Conservation (phyloP, 441 rosid species). For the Daphne laureola region DNA sequence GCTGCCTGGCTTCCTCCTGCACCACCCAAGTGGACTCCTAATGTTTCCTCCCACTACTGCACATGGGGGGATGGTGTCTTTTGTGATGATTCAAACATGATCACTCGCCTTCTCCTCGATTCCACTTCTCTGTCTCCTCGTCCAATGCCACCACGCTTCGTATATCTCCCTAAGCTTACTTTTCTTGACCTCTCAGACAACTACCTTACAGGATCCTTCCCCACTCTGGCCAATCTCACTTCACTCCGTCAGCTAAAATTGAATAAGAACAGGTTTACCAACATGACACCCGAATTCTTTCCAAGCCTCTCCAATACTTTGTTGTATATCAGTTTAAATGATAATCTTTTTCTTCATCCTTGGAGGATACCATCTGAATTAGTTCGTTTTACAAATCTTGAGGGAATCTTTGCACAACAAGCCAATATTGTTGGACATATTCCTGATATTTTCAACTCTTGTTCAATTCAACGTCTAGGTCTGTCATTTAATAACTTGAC, state of each 20-base stretch:
- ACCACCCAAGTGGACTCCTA: constrained; percentile 33
- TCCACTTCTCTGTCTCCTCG: constrained; percentile 24
- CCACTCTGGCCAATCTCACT: too few relatives aligned
- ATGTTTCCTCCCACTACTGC: constrained; percentile 25
- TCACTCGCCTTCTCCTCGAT: neutral
- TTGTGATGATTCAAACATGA: constrained; percentile 20
- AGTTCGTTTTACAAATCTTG: too few relatives aligned
- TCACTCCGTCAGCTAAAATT: too few relatives aligned
- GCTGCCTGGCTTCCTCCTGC: constrained; percentile 24
- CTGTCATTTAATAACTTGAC: constrained; percentile 54
- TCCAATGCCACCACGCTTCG: constrained; percentile 17
- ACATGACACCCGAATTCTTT: too few relatives aligned
- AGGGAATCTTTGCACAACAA: too few relatives aligned
- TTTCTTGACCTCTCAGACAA: constrained; percentile 40
- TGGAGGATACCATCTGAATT: constrained; percentile 23
- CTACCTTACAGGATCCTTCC: too few relatives aligned
- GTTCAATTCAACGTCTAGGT: constrained; percentile 32
- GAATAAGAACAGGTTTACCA: too few relatives aligned
- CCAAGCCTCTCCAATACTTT: constrained; percentile 24
- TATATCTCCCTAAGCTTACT: constrained; percentile 38
- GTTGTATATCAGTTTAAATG: constrained; percentile 34
- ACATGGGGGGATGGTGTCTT: constrained; percentile 30
- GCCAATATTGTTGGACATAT: constrained; percentile 11
- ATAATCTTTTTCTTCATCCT: constrained; percentile 14
- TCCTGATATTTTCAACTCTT: constrained; percentile 53